Base-by-base conservation (phyloP, 345 rosid species). In the Reutealis trisperma region DNA sequence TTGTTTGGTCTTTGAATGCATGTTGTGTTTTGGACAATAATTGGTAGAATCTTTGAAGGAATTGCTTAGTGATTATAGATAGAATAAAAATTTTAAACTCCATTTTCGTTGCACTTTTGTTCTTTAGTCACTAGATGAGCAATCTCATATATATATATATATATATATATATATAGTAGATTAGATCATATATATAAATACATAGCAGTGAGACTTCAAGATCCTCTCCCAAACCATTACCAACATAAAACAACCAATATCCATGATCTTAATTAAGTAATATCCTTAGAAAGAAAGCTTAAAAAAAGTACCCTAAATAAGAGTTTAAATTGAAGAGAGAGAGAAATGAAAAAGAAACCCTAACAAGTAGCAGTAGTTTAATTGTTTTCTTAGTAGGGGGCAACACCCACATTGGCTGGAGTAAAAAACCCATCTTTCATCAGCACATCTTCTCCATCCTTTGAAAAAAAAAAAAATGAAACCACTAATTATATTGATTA, bases 381-480 rank as follows among this genome's bases (percentile, higher is more conserved):
- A 37, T 37, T 37, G 6, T 12, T 15, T 76, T 82, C 44, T 77
- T 78, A 92, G 77, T 86, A 88, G 64, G 97, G 98, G 42, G 87
- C 59, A 83, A 93, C 87, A 71, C 97, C 97, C 70, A 90, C 82
- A 68, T 91, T 91, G 18, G 97, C 78, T 27, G 97, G 84, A 83
- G 87, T 85, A 70, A 88, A 89, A 78, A 89, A 88, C 67, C 96
- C 98, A 67, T 92, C 98, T 83, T 91, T 96, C 88, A 87, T 84
- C 61, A 83, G 81, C 86, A 83, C 83, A 61, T 88, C 92, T 65
- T 94, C 97, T 63, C 91, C 97, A 49, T 91, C 98, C 99, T 93
- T 41, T 79, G 66, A 15, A 71, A 71, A 45, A 14, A 14, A 30
- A 58, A 22, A 22, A 55, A 58, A 34, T 0, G 6, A 37, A 37